Conservation (phyloP, 23 red algal genomes). For the Gracilariopsis chorda region DNA sequence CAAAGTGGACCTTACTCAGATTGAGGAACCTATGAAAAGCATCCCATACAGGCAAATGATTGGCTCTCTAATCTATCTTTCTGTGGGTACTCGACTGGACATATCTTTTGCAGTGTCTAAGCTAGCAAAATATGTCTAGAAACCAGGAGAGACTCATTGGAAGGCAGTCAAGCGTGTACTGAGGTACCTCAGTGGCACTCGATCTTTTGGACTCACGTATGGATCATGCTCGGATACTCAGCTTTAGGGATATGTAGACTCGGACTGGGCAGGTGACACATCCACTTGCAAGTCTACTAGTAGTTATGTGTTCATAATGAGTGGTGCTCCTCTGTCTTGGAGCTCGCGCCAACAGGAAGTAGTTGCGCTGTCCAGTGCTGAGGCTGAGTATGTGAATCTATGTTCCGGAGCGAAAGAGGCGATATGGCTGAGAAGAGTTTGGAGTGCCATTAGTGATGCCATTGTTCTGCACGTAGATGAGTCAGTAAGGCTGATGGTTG, state of each 20-base stretch:
- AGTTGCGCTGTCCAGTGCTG: too few species aligned
- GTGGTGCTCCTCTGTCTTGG: background rate
- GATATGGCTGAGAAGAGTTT: too few species aligned
- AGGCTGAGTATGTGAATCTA: too few species aligned
- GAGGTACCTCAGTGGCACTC: slow-evolving; percentile 7
- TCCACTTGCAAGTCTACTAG: slow-evolving; percentile 4
- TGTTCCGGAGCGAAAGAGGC: too few species aligned
- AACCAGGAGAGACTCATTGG: background rate
- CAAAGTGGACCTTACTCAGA: background rate
- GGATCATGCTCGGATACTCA: background rate
- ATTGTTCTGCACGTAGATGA: too few species aligned
- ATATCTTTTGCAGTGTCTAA: slow-evolving; percentile 7
- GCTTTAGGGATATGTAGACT: slow-evolving; percentile 11
- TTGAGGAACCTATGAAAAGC: background rate
- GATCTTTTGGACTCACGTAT: background rate
- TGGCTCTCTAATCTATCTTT: slow-evolving; percentile 30
- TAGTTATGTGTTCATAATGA: slow-evolving; percentile 33
- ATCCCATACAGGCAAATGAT: slow-evolving; percentile 18
- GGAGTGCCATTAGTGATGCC: too few species aligned
- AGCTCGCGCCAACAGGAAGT: too few species aligned
- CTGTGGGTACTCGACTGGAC: slow-evolving; percentile 36
- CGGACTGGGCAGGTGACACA: background rate
- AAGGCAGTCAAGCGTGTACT: slow-evolving; percentile 26
- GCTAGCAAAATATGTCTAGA: slow-evolving; percentile 1
- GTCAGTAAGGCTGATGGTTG: too few species aligned